phyloP scores from a whole-genome alignment of 1,284 basidiomycete genomes.

The Ganoderma lingzhi region DNA sequence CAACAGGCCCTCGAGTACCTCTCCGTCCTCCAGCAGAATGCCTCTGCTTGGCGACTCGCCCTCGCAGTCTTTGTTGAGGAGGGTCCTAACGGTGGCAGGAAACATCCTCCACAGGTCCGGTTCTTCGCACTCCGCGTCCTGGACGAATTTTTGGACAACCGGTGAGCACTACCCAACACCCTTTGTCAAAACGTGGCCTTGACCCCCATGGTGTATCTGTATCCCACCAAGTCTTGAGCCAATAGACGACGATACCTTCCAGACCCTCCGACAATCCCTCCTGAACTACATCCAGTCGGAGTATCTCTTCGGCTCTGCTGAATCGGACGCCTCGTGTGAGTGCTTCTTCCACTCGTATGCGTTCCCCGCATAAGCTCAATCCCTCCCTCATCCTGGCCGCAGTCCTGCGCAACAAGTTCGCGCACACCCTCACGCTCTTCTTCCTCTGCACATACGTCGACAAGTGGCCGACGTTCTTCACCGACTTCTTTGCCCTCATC shows the following conservation, averaged over 20 bases:
- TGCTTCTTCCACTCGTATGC: conserved; percentile 26
- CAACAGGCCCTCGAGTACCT: conserved; percentile 87
- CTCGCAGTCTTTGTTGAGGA: conserved; percentile 77
- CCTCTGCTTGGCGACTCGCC: conserved; percentile 80
- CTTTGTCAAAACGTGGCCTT: not conserved
- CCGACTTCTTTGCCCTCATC: conserved; percentile 80
- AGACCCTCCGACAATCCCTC: conserved; percentile 72
- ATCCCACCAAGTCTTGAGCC: conserved; percentile 65
- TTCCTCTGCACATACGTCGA: conserved; percentile 91
- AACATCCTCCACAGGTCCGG: conserved; percentile 78
- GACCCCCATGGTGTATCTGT: not conserved
- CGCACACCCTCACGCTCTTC: conserved; percentile 95
- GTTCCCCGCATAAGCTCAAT: conserved; percentile 17
- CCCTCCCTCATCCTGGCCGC: not conserved
- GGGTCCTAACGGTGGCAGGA: conserved; percentile 62
- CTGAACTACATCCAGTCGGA: conserved; percentile 82
- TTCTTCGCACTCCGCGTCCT: conserved; percentile 89
- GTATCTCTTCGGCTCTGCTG: conserved; percentile 80
- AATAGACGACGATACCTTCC: conserved; percentile 74
- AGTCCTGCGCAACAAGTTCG: conserved; percentile 97
- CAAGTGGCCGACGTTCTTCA: conserved; percentile 86
- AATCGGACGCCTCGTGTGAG: conserved; percentile 79
- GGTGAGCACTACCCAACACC: conserved; percentile 57
- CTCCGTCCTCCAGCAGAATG: conserved; percentile 78
- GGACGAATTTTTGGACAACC: conserved; percentile 86